A percentile compares a stretch with the other conserved stretches of the same genome.
phyloP scores from a whole-genome alignment of 257 asterid genomes.

The Echites panduratus region DNA sequence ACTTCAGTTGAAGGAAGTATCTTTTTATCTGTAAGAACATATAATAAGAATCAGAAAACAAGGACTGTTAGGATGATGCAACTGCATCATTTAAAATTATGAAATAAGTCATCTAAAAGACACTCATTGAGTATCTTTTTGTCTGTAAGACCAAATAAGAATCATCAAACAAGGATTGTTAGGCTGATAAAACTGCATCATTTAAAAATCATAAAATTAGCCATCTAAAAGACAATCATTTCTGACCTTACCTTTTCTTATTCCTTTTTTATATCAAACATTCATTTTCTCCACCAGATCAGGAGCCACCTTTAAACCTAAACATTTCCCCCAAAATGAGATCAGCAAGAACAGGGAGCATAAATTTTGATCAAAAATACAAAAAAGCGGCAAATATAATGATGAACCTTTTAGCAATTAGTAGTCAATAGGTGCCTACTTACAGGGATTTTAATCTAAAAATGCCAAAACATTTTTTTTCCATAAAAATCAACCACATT shows the following conservation, averaged over 20 bases:
- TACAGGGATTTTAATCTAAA: neutral
- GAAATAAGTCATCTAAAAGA: too few relatives aligned
- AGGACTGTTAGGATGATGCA: too few relatives aligned
- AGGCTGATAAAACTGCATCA: too few relatives aligned
- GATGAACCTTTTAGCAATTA: neutral
- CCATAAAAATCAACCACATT: neutral
- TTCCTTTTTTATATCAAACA: neutral
- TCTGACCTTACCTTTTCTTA: neutral
- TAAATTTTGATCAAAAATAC: too few relatives aligned
- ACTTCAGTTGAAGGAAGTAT: conserved; percentile 11
- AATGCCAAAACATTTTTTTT: neutral
- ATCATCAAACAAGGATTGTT: too few relatives aligned
- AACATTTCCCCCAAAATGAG: neutral
- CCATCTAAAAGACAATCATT: neutral
- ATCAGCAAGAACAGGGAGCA: conserved; percentile 1
- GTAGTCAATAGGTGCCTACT: neutral
- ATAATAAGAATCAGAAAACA: neutral
- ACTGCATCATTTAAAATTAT: neutral
- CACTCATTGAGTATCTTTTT: too few relatives aligned
- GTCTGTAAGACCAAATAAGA: too few relatives aligned
- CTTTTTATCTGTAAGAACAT: neutral
- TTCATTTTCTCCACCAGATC: conserved; percentile 5
- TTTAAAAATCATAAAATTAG: too few relatives aligned
- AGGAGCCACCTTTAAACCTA: neutral
- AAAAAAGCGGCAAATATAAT: neutral